phyloP scores from a whole-genome alignment of 108 stramenopile genomes.

The Pseudonitzschia multiseries region DNA sequence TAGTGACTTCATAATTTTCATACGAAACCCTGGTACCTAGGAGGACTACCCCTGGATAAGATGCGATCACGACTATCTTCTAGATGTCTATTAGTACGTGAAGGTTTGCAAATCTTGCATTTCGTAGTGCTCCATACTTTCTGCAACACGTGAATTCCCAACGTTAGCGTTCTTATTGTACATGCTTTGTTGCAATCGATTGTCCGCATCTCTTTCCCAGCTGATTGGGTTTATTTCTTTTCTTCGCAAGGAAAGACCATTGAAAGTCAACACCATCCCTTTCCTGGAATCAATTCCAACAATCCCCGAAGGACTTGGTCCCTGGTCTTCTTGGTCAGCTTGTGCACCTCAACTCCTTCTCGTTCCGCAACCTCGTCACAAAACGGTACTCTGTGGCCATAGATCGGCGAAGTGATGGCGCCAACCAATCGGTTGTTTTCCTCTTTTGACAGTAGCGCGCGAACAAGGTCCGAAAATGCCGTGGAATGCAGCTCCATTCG shows the following conservation, averaged over 20 bases:
- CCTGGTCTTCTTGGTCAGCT: constrained; percentile 22
- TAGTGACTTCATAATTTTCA: too few relatives aligned
- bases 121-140: not conserved
- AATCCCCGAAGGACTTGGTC: not conserved
- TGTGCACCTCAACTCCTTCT: constrained; percentile 17
- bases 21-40: too few relatives aligned
- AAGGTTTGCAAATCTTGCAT: not conserved
- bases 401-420: constrained; percentile 23
- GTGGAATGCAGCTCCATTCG: constrained; percentile 34
- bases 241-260: too few relatives aligned
- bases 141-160: not conserved
- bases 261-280: not conserved
- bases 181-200: too few relatives aligned
- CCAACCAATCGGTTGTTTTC: constrained; percentile 14
- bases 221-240: too few relatives aligned
- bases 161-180: too few relatives aligned
- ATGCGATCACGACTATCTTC: too few relatives aligned
- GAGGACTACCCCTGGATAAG: too few relatives aligned
- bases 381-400: constrained; percentile 28
- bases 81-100: too few relatives aligned
- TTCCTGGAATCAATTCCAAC: not conserved
- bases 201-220: too few relatives aligned
- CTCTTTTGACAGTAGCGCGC: not conserved
- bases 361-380: constrained; percentile 20
- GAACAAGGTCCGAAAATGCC: constrained; percentile 15